phyloP scores from a whole-genome alignment of 768 basidiomycete genomes.

The Psilocybe sp. region DNA sequence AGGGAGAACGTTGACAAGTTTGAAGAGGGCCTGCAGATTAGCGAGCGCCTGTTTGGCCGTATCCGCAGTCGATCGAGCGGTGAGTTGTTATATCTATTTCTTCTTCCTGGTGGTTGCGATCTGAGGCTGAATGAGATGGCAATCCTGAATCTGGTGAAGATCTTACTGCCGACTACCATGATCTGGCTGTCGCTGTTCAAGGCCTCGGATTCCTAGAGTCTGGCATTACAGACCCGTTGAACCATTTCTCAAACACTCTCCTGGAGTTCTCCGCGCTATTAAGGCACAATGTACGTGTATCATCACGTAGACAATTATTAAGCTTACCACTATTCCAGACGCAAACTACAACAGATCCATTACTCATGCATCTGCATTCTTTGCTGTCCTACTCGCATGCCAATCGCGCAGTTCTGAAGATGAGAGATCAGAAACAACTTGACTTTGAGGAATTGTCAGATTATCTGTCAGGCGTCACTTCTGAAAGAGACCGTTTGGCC shows the following conservation, averaged over 20 bases:
- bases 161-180: slow-evolving; percentile 95
- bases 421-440: slow-evolving; percentile 97
- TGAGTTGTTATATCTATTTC: slow-evolving; percentile 43
- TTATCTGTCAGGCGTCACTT: slow-evolving; percentile 89
- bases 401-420: slow-evolving; percentile 90
- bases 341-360: slow-evolving; percentile 87
- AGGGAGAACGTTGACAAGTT: slow-evolving; percentile 92
- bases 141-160: slow-evolving; percentile 84
- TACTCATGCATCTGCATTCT: slow-evolving; percentile 87
- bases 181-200: slow-evolving; percentile 93
- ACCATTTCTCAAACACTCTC: slow-evolving; percentile 94
- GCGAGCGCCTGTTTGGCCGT: slow-evolving; percentile 80
- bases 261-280: slow-evolving; percentile 91
- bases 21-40: slow-evolving; percentile 83
- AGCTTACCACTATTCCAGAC: slow-evolving; percentile 46
- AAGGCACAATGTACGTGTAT: slow-evolving; percentile 67
- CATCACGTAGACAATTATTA: neutral
- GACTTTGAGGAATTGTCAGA: slow-evolving; percentile 97
- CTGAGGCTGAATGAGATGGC: slow-evolving; percentile 87
- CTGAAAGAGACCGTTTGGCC: slow-evolving; percentile 89
- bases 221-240: slow-evolving; percentile 96
- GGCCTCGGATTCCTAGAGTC: slow-evolving; percentile 97
- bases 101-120: slow-evolving; percentile 37
- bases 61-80: slow-evolving; percentile 82
- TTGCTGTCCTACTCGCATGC: slow-evolving; percentile 91